Percentiles rank a stretch among this genome's conserved stretches.
Conservation (phyloP, 192 early-diverging fungal genomes). For the Haplosporangium gracile region DNA sequence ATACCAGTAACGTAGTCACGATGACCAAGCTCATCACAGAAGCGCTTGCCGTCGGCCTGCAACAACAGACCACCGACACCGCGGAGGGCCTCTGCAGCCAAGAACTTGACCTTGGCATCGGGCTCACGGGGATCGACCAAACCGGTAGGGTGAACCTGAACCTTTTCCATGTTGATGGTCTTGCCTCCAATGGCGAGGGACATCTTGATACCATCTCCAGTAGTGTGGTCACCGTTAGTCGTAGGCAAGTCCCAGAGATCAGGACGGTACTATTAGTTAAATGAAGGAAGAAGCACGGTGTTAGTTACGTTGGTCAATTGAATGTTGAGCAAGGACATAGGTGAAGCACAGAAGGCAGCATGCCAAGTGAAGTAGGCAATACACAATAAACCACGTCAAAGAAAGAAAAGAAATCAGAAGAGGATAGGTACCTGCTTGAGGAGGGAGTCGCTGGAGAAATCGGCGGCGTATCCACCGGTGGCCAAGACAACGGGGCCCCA, state of each 20-base stretch:
- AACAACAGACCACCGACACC: slow-evolving; percentile 92
- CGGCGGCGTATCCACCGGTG: slow-evolving; percentile 97
- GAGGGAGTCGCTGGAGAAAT: slow-evolving; percentile 82
- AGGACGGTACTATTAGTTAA: slow-evolving; percentile 71
- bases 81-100: slow-evolving; percentile 96
- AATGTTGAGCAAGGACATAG: background rate
- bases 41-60: slow-evolving; percentile 85
- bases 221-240: slow-evolving; percentile 95
- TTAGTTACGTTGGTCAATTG: background rate
- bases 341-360: background rate
- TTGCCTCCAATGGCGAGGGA: slow-evolving; percentile 81
- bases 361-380: background rate
- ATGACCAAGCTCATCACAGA: slow-evolving; percentile 94
- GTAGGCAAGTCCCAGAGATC: slow-evolving; percentile 81
- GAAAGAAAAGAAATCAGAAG: background rate
- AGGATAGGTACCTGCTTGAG: slow-evolving; percentile 68
- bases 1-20: slow-evolving; percentile 93
- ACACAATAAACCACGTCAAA: background rate
- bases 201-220: slow-evolving; percentile 96
- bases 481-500: slow-evolving; percentile 89
- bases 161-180: slow-evolving; percentile 94
- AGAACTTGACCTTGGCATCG: slow-evolving; percentile 91
- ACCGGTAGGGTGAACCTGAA: slow-evolving; percentile 98
- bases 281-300: background rate
- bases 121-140: slow-evolving; percentile 92